Evolutionary conservation across 2,329 filamentous ascomycete species (phyloP), one percentile per base, ranked within the genome.

Genomic region (Epichloe coenophiala): DNA sequence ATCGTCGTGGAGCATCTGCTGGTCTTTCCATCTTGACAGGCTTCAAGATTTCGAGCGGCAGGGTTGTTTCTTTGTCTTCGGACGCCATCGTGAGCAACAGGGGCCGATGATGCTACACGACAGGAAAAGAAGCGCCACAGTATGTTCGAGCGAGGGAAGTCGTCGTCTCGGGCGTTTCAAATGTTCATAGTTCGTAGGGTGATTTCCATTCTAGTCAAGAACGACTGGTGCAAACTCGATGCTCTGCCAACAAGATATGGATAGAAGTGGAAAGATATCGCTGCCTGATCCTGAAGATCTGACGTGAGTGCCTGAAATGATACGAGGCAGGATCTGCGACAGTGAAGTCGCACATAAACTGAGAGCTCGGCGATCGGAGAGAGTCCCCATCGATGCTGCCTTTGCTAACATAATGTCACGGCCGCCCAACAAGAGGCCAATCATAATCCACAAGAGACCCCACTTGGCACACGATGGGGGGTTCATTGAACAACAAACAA

Each of bases 1-100:
- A 84, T 60, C 70, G 72, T 47, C 69, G 68, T 17, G 61, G 63
- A 4, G 59, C 53, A 39, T 67, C 60, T 42, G 54, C 50, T 5
- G 55, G 50, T 47, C 53, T 54, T n/a, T 54, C 53, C 15, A 51
- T 47, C 17, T 47, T 23, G 39, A 53, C 55, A 42, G 56, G 49
- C 19, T 55, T 52, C 39, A 56, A 33, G 48, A 50, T 51, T 11
- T 56, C 54, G 23, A 57, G 49, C 11, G 54, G 43, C 13, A 55
- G 51, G 38, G 45, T 40, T 33, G 55, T 40, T 8, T 39, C 47
- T 13, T 45, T 27, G 2, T 45, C 50, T 37, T 46, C 43, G 42
- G 39, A 27, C 11, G 49, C 37, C 52, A 51, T 54, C 21, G 23
- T 44, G 45, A 39, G 15, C 27, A 36, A 27, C 13, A 27, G 23